Percentiles rank a stretch among this genome's conserved stretches.
phyloP scores from a whole-genome alignment of 1,284 basidiomycete species.

The Hypsizygus ulmarius region DNA sequence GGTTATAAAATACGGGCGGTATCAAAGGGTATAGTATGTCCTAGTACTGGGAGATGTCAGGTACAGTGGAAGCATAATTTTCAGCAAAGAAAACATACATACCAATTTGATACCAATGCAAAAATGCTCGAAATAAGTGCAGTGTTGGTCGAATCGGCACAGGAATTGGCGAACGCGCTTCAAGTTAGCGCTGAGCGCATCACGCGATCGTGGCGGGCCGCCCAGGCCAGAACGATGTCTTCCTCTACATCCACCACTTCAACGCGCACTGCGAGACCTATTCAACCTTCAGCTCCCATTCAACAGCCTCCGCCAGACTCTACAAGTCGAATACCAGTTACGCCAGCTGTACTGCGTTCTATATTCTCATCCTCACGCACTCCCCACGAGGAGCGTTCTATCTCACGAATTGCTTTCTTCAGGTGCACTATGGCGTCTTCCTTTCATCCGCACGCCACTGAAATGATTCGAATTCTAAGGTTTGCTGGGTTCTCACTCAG shows the following conservation, averaged over 20 bases:
- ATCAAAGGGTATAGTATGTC: neutral
- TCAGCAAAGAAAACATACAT: neutral
- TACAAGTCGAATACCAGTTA: slow-evolving; percentile 69
- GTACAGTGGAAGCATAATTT: neutral
- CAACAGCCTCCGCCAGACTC: slow-evolving; percentile 34
- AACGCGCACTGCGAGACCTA: slow-evolving; percentile 35
- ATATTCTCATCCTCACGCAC: slow-evolving; percentile 82
- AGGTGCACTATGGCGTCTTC: slow-evolving; percentile 42
- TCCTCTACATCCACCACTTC: slow-evolving; percentile 42
- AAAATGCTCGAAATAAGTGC: neutral
- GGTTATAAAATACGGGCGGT: neutral
- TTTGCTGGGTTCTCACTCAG: slow-evolving; percentile 79
- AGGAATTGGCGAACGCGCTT: neutral
- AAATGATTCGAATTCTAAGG: slow-evolving; percentile 34
- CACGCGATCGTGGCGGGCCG: slow-evolving; percentile 16
- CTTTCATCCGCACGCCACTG: slow-evolving; percentile 7
- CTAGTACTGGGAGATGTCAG: slow-evolving; percentile 3
- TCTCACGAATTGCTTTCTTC: slow-evolving; percentile 81
- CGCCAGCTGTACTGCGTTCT: slow-evolving; percentile 71
- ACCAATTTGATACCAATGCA: neutral
- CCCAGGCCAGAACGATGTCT: slow-evolving; percentile 30
- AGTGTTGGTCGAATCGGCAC: neutral
- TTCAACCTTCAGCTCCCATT: slow-evolving; percentile 25
- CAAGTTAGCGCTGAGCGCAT: slow-evolving; percentile 3
- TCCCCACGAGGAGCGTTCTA: slow-evolving; percentile 72